Conservation (phyloP, 2,329 filamentous ascomycete genomes). For the Sclerotinia trifoliorum region DNA sequence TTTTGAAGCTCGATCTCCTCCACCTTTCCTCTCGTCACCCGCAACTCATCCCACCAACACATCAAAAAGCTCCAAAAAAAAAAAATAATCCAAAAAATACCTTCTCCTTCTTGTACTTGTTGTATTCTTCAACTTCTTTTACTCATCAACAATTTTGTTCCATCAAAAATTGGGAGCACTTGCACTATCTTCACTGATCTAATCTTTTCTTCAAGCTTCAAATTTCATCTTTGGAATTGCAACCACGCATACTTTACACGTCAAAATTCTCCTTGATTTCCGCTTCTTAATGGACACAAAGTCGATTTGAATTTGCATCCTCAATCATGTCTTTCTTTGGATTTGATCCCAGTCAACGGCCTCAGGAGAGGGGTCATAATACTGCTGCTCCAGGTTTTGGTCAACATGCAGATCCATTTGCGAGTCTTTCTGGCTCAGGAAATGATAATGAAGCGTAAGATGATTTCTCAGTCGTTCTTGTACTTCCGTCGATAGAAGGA, state of each 20-base stretch:
- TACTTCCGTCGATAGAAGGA: neutral
- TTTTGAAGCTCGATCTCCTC: slow-evolving; percentile 11
- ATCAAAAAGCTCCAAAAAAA: neutral
- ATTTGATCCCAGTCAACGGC: slow-evolving; percentile 68
- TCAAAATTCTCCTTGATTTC: neutral
- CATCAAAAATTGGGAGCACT: neutral
- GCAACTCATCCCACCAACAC: slow-evolving; percentile 6
- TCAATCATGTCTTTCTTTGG: slow-evolving; percentile 88
- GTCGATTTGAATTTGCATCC: slow-evolving; percentile 4
- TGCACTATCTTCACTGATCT: slow-evolving; percentile 14
- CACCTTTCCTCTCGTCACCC: slow-evolving; percentile 13
- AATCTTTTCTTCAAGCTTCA: slow-evolving; percentile 2
- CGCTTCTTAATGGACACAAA: slow-evolving; percentile 9
- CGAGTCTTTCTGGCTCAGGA: slow-evolving; percentile 66
- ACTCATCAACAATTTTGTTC: neutral
- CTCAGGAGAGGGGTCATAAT: slow-evolving; percentile 61
- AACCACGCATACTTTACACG: neutral
- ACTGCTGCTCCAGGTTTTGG: slow-evolving; percentile 75
- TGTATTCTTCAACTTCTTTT: neutral
- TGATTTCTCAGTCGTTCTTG: neutral
- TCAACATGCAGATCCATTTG: slow-evolving; percentile 81
- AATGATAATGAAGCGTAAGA: slow-evolving; percentile 53
- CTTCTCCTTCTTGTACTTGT: neutral
- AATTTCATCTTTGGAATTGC: neutral
- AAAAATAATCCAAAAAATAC: neutral